These are phyloP conservation scores for Kickxella alabastrina DNA, from an alignment of 192 early-diverging fungal genomes.

Conservation along the genomic window DNA sequence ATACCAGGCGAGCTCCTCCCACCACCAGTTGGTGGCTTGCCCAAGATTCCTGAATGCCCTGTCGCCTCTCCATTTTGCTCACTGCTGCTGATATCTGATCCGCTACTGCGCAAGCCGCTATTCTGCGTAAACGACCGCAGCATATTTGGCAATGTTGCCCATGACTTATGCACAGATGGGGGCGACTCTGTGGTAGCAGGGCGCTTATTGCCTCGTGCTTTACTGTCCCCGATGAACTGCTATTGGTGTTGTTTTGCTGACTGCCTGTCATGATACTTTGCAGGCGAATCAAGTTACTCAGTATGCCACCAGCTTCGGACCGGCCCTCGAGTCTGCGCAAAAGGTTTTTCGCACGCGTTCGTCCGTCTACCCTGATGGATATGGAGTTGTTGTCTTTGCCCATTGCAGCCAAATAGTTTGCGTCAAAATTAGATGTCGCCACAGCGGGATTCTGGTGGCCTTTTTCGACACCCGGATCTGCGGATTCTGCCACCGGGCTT, in stretches of 20 bases:
- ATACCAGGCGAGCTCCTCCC: too few species aligned
- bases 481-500: too few species aligned
- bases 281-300: conserved; percentile 28
- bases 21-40: too few species aligned
- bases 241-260: too few species aligned
- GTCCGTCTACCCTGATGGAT: conserved; percentile 20
- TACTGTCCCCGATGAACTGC: too few species aligned
- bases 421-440: conserved; percentile 31
- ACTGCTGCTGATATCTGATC: not conserved
- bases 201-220: too few species aligned
- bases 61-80: too few species aligned
- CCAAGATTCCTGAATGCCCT: too few species aligned
- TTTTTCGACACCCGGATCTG: not conserved
- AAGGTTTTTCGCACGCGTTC: conserved; percentile 19
- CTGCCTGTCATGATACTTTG: conserved; percentile 11
- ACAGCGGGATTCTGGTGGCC: not conserved
- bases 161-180: not conserved
- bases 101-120: too few species aligned
- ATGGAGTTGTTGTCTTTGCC: conserved; percentile 23
- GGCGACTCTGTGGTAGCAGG: not conserved
- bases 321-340: conserved; percentile 20
- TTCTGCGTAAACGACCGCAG: conserved; percentile 7
- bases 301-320: conserved; percentile 8
- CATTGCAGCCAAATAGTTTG: conserved; percentile 22
- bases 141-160: conserved; percentile 5